phyloP scores from a whole-genome alignment of 345 rosid genomes.

The Gossypium longicalyx region DNA sequence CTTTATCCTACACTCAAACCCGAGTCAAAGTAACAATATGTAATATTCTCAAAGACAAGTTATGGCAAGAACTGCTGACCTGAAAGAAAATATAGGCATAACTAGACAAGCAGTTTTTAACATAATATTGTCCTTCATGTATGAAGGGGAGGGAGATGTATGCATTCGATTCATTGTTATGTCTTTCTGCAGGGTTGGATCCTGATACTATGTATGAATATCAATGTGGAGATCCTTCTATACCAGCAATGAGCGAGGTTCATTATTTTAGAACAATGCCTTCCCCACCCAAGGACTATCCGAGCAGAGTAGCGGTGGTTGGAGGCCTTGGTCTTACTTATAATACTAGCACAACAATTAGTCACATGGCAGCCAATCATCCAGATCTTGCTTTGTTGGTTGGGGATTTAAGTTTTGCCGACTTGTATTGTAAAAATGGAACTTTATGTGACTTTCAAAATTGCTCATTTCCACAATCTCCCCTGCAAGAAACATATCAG shows the following conservation, averaged over 20 bases:
- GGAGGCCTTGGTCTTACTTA: constrained; percentile 89
- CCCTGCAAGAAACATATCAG: constrained; percentile 62
- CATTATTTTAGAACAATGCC: constrained; percentile 76
- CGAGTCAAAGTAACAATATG: too few species aligned
- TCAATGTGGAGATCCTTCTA: constrained; percentile 83
- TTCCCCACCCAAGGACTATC: constrained; percentile 45
- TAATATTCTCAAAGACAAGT: background rate
- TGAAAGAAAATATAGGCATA: too few species aligned
- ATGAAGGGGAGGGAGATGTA: background rate
- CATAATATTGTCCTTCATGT: background rate
- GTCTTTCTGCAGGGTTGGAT: constrained; percentile 46
- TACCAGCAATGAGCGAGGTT: constrained; percentile 46
- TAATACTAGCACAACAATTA: constrained; percentile 60
- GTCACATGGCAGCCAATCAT: constrained; percentile 55
- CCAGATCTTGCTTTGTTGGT: constrained; percentile 79
- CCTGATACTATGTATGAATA: constrained; percentile 63
- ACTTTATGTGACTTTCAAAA: constrained; percentile 48
- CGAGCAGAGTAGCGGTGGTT: constrained; percentile 59
- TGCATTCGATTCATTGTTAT: constrained; percentile 4
- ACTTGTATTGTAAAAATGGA: constrained; percentile 64
- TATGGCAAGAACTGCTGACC: background rate
- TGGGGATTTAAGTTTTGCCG: constrained; percentile 78
- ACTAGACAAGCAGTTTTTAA: too few species aligned
- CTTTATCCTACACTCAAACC: too few species aligned
- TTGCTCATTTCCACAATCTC: constrained; percentile 29